Percentiles rank a stretch among this genome's conserved stretches.
These are phyloP conservation scores for Lineolata rhizophorae DNA, from an alignment of 495 filamentous ascomycete species.

Conservation along the genomic window DNA sequence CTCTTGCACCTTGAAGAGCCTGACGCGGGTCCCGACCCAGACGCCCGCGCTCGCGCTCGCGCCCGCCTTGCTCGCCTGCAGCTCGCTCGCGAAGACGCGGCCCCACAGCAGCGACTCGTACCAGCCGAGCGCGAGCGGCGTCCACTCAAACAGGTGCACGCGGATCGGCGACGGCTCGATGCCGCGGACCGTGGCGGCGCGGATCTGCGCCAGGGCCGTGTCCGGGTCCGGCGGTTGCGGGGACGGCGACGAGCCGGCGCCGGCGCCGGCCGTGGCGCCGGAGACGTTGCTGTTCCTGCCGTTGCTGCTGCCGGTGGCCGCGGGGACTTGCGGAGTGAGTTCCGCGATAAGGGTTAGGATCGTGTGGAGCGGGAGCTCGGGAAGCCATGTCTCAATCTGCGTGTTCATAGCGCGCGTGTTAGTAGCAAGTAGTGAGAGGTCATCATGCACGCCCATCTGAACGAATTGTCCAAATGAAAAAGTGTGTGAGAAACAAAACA, in stretches of 20 bases:
- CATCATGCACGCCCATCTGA: no score
- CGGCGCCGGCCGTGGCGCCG: no score
- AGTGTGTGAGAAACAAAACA: no score
- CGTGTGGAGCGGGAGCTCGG: conserved; percentile 77
- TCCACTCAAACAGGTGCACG: conserved; percentile 91
- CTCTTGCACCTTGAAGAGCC: conserved; percentile 78
- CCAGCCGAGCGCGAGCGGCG: conserved; percentile 78
- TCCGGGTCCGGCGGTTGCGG: conserved; percentile 19
- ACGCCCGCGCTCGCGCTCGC: conserved; percentile 81
- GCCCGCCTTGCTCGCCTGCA: conserved; percentile 68
- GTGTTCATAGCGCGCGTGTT: no score
- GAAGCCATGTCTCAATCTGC: conserved; percentile 88
- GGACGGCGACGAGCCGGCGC: no score
- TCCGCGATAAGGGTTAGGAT: conserved; percentile 56
- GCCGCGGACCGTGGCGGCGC: conserved; percentile 22
- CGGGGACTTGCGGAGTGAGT: conserved; percentile 26
- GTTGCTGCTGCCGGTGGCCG: conserved; percentile 19
- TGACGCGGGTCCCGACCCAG: conserved; percentile 80
- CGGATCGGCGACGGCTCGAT: conserved; percentile 58
- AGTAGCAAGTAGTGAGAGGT: no score
- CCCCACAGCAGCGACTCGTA: conserved; percentile 90
- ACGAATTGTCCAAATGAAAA: no score
- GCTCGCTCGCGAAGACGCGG: conserved; percentile 81
- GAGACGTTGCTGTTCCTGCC: no score
- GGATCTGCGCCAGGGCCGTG: conserved; percentile 12